Conservation (phyloP, 2,329 filamentous ascomycete species). For the Aurifilum marmelostoma region DNA sequence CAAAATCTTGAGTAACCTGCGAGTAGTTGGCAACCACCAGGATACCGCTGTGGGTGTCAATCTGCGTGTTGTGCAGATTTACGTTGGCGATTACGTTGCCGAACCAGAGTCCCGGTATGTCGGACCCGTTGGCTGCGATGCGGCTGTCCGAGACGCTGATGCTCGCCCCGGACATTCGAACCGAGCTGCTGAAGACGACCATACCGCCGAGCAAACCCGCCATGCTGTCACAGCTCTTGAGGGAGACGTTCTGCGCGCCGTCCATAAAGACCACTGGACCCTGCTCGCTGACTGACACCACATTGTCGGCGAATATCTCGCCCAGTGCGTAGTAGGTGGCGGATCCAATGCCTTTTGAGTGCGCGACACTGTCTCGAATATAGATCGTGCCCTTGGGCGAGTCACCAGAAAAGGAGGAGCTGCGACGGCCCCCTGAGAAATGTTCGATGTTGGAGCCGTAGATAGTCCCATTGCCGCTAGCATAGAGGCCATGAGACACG, state of each 20-base stretch:
- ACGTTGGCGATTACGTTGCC: slow-evolving; percentile 36
- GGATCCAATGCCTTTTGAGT: slow-evolving; percentile 38
- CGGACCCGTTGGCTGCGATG: slow-evolving; percentile 31
- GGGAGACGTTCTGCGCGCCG: slow-evolving; percentile 33
- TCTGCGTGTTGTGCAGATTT: slow-evolving; percentile 15
- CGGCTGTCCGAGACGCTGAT: slow-evolving; percentile 34
- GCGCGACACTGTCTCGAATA: slow-evolving; percentile 36
- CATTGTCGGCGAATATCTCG: slow-evolving; percentile 34
- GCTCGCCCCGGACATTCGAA: slow-evolving; percentile 29
- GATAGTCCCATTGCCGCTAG: slow-evolving; percentile 38
- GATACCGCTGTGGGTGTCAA: slow-evolving; percentile 30
- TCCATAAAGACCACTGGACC: slow-evolving; percentile 37
- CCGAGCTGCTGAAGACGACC: slow-evolving; percentile 32
- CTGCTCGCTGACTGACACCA: slow-evolving; percentile 34
- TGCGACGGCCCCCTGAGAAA: slow-evolving; percentile 38
- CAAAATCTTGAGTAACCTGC: slow-evolving; percentile 40
- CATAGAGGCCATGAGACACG: slow-evolving; percentile 39
- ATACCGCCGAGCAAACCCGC: slow-evolving; percentile 38
- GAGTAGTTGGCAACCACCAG: slow-evolving; percentile 35
- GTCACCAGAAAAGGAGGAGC: slow-evolving; percentile 40
- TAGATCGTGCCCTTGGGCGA: slow-evolving; percentile 36
- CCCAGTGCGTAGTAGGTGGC: slow-evolving; percentile 40
- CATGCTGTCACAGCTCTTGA: slow-evolving; percentile 32
- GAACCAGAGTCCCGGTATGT: slow-evolving; percentile 38
- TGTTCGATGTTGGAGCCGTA: slow-evolving; percentile 34